Evolutionary conservation across 2,329 filamentous ascomycete genomes (phyloP), one percentile per base, ranked within the genome.

Genomic region (Coniochaeta sp.): DNA sequence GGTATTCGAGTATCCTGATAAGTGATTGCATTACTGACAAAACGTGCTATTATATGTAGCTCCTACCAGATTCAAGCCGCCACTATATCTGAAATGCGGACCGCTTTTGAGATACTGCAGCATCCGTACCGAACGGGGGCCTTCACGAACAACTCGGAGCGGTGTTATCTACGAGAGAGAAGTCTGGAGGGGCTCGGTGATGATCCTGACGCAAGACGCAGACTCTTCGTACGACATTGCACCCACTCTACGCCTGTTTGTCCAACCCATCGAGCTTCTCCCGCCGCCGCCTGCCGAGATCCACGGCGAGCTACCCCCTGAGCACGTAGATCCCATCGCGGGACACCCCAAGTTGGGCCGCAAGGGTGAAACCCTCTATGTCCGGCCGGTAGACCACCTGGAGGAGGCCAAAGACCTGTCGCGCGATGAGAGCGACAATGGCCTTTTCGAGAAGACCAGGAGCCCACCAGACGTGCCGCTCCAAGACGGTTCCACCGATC

Each of bases 131-230:
- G 85, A 96, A 73, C 77, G 79, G 67, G 69, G 75, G 55, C 68
- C 76, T 0, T 69, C 71, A 30, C 70, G 75, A 34, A 73, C 71
- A 32, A 71, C 69, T 60, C 73, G 71, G 58, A 72, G 71, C 65
- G 71, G 69, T 64, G 65, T 68, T 1, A 60, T 69, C 14, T 59
- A 69, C 0, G 87, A 91, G 50, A 83, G 86, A 58, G 91, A 96
- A 67, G 86, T 93, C 22, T 99, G 95, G 95, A 86, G 93, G 71
- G 95, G 95, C 5, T 96, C 87, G 62, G 82, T 98, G 60, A 92
- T 99, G 91, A 96, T 99, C 67, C 92, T 99, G 24, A 98, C 95
- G 0, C 82, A 87, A 58, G 93, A 99, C 69, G 82, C 85, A 1
- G 84, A 89, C 44, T 98, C 93, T 2, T 89, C 89, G 0, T 96